Base-by-base conservation (phyloP, 2,329 filamentous ascomycete genomes). In the Fusarium haematococcum region DNA sequence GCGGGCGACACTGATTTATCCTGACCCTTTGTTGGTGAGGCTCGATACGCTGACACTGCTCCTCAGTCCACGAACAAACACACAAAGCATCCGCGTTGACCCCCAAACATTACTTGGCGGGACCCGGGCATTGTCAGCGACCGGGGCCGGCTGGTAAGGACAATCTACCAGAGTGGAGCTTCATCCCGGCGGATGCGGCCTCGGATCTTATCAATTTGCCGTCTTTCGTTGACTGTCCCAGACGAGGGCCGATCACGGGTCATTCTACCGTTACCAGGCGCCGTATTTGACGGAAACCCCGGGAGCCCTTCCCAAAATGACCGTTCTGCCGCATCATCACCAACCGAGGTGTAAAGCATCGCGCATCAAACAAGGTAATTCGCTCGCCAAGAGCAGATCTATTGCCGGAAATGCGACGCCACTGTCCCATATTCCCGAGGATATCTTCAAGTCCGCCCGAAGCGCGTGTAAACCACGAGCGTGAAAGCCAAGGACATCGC, bases 121-220 rank as follows among this genome's bases (percentile, higher is more conserved):
- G 58, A 63, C 37, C 27, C 30, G 33, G 37, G 33, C 48, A 25
- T 35, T 52, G 10, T 23, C 60, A 20, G 27, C 35, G 35, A 45
- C 54, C 62, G 45, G 45, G 37, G 27, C 45, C 61, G 54, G 61
- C 30, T 68, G 43, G 35, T 35, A 23, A 54, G 23, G 39, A 35
- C 33, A 59, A 65, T 60, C 50, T 68, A n/a, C 43, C 14, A 54
- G 14, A 65, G 62, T 61, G 62, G 62, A 45, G 25, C 41, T 27
- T 54, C 10, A 48, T 37, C 52, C 61, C 60, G 60, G 61, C 45
- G 52, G 27, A 58, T 52, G 52, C 56, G 62, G 66, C 27, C 37
- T 65, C 66, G 66, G 66, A 57, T 68, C 66, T 68, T 65, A 63
- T 33, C 66, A 48, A 30, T 10, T 52, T 33, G 27, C 52, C 52